A percentile compares a stretch with the other conserved stretches of the same genome.
These are phyloP conservation scores for Pulveroboletus ravenelii DNA, from an alignment of 768 basidiomycete species.

Conservation along the genomic window DNA sequence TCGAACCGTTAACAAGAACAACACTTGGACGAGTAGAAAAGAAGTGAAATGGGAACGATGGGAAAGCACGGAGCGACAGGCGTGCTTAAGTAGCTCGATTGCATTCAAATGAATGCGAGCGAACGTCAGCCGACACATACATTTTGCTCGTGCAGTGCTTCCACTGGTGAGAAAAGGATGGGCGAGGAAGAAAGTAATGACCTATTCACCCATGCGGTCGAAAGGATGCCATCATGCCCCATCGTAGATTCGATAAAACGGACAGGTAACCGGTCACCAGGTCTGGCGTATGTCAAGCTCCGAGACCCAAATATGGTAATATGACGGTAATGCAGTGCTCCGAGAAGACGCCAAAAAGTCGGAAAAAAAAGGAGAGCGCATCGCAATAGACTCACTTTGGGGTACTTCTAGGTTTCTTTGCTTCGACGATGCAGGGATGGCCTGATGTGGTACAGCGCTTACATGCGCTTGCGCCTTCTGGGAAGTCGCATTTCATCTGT, in stretches of 20 bases:
- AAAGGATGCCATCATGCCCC: slow-evolving; percentile 6
- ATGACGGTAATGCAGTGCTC: slow-evolving; percentile 26
- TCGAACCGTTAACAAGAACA: background rate
- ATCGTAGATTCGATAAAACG: slow-evolving; percentile 12
- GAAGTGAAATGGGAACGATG: background rate
- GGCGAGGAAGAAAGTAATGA: background rate
- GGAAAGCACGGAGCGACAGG: background rate
- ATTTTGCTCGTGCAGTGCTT: slow-evolving; percentile 12
- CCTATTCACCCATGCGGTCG: background rate
- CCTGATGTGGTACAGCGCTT: slow-evolving; percentile 68
- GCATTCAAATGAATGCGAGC: background rate
- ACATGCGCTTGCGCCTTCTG: slow-evolving; percentile 67
- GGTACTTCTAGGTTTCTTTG: slow-evolving; percentile 69
- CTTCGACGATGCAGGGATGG: slow-evolving; percentile 79
- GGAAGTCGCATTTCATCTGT: slow-evolving; percentile 87
- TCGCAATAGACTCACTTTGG: slow-evolving; percentile 65
- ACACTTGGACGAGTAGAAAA: background rate
- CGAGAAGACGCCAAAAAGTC: background rate
- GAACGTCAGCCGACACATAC: slow-evolving; percentile 1
- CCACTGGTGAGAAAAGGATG: slow-evolving; percentile 9
- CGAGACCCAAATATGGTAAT: slow-evolving; percentile 23
- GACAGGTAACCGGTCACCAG: slow-evolving; percentile 14
- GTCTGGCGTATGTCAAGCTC: slow-evolving; percentile 8
- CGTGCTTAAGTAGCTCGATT: slow-evolving; percentile 21
- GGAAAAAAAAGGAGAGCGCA: slow-evolving; percentile 8